Base-by-base conservation (phyloP, 2,329 filamentous ascomycete species). In the Pseudocercospora fijiensis region DNA sequence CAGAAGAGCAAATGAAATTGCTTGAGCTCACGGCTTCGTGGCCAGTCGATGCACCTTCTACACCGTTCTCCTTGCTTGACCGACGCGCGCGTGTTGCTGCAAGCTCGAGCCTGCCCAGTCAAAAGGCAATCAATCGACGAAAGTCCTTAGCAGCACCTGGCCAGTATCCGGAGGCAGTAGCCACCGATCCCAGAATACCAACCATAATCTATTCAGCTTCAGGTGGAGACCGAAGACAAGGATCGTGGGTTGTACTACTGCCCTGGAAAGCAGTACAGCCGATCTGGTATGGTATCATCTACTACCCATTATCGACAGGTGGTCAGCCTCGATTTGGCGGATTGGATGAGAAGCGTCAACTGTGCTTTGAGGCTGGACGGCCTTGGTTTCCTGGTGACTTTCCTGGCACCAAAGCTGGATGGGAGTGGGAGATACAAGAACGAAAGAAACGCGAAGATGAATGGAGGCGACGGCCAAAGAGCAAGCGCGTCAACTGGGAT, bases 381-480 rank as follows among this genome's bases (percentile, higher is more conserved):
- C 87, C 92, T 1, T 96, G 90, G 86, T 99, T 96, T 73, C 95
- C 95, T 0, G 89, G 86, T 2, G 95, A 99, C 75, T 91, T 86
- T 66, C 88, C 91, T 0, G 91, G 88, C 4, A 96, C 92, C 0
- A 83, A 85, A 62, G 90, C 92, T 1, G 95, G 95, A 1, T 88
- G 86, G 74, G 80, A 82, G 16, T 97, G 92, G 91, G 90, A 96
- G 75, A 73, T 86, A 33, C 83, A 85, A 37, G 85, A 93, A 75
- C 84, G 87, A 11, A 77, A 79, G 53, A 82, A 79, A 69, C 81
- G 86, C 61, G 85, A 85, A 71, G 79, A 80, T 24, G 83, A 86
- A 26, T 96, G 92, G 92, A 86, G 88, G 58, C 85, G 85, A 58
- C 86, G 88, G 56, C 93, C 95, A 0, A 95, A 91, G 76, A 90